A percentile compares a stretch with the other conserved stretches of the same genome.
These are phyloP conservation scores for Neocallimastix lanati DNA, from an alignment of 192 early-diverging fungal species.

Conservation along the genomic window DNA sequence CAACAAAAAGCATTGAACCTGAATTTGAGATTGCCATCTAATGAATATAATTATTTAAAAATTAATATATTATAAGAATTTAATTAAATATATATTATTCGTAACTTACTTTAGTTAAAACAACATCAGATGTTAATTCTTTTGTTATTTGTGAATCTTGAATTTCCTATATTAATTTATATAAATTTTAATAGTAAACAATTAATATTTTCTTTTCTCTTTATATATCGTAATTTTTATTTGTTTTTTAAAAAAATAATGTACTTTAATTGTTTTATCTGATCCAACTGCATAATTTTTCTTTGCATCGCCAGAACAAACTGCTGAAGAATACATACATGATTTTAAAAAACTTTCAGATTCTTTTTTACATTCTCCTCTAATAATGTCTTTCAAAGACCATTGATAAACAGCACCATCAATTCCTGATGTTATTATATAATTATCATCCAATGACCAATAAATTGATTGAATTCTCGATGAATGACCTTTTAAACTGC, in stretches of 20 bases:
- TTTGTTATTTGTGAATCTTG: conserved; percentile 31
- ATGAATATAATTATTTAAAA: background rate
- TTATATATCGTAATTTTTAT: too few relatives aligned
- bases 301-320: conserved; percentile 23
- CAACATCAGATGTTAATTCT: conserved; percentile 26
- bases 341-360: conserved; percentile 36
- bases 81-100: too few relatives aligned
- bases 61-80: background rate
- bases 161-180: conserved; percentile 22
- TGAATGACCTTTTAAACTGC: conserved; percentile 34
- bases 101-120: conserved; percentile 30
- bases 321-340: conserved; percentile 31
- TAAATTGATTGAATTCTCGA: conserved; percentile 17
- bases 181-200: too few relatives aligned
- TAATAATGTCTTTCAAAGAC: conserved; percentile 20
- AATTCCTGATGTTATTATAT: conserved; percentile 3
- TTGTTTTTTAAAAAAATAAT: too few relatives aligned
- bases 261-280: conserved; percentile 35
- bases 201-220: too few relatives aligned
- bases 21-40: conserved; percentile 23
- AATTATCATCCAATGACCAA: background rate
- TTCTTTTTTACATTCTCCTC: conserved; percentile 24
- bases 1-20: conserved; percentile 42
- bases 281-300: conserved; percentile 33
- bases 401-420: conserved; percentile 45